Conservation (phyloP, 176 grass and related monocot genomes). For the sorghum (Sorghum bicolor) region Sorghum_bicolor_NCBIv3 NC_012871.2:77046501-77047000, state of each 20-base stretch:
- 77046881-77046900: background rate
- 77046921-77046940: background rate
- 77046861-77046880: background rate
- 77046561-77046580: too few relatives aligned
- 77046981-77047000: background rate
- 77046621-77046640: background rate
- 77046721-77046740: background rate
- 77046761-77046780: too few relatives aligned
- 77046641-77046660: background rate
- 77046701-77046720: slow-evolving; percentile 23
- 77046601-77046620: too few relatives aligned
- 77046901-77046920: background rate
- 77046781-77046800: too few relatives aligned
- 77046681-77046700: background rate
- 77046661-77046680: slow-evolving; percentile 46
- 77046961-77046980: background rate
- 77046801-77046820: too few relatives aligned
- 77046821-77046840: too few relatives aligned
- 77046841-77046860: background rate
- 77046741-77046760: background rate
- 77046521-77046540: too few relatives aligned
- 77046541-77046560: too few relatives aligned
- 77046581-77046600: too few relatives aligned
- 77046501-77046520: too few relatives aligned
- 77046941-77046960: slow-evolving; percentile 13